Percentiles rank a stretch among this genome's conserved stretches.
Conservation (phyloP, 2,329 filamentous ascomycete genomes). For the Fusarium aywerte region DNA sequence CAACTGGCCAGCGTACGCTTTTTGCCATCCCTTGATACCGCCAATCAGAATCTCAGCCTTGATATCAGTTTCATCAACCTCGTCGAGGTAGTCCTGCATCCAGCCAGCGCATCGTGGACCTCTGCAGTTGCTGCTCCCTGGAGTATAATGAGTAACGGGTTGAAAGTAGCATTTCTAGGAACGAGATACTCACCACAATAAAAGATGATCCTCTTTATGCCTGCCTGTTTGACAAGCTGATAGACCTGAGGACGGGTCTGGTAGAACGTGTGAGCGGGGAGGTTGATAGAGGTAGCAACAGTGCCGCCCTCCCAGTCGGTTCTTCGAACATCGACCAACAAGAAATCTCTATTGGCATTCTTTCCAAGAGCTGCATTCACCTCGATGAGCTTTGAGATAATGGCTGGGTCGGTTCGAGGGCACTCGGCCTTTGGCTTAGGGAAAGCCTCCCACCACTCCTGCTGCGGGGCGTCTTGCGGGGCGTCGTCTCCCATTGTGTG, state of each 20-base stretch:
- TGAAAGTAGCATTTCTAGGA: background rate
- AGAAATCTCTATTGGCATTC: conserved; percentile 50
- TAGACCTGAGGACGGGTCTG: conserved; percentile 61
- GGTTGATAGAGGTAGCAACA: conserved; percentile 66
- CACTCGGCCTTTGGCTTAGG: conserved; percentile 56
- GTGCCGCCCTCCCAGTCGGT: conserved; percentile 69
- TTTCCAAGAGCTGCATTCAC: conserved; percentile 47
- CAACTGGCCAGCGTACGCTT: conserved; percentile 56
- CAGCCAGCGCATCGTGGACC: conserved; percentile 65
- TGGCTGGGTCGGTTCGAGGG: conserved; percentile 52
- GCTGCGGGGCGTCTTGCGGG: conserved; percentile 41
- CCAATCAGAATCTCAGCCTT: conserved; percentile 61
- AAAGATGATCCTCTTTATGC: conserved; percentile 61
- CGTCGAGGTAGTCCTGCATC: conserved; percentile 66
- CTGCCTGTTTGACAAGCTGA: conserved; percentile 61
- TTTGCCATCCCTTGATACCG: conserved; percentile 67
- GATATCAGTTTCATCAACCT: conserved; percentile 56
- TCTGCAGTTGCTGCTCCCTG: conserved; percentile 62
- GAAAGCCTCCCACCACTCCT: conserved; percentile 55
- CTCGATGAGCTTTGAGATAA: conserved; percentile 57
- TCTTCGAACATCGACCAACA: conserved; percentile 65
- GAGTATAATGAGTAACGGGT: background rate
- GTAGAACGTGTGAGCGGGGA: conserved; percentile 66
- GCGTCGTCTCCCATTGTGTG: conserved; percentile 40
- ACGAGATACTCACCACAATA: conserved; percentile 61